Evolutionary conservation across 257 asterid genomes (phyloP).

Genomic region (Plantago major): DNA sequence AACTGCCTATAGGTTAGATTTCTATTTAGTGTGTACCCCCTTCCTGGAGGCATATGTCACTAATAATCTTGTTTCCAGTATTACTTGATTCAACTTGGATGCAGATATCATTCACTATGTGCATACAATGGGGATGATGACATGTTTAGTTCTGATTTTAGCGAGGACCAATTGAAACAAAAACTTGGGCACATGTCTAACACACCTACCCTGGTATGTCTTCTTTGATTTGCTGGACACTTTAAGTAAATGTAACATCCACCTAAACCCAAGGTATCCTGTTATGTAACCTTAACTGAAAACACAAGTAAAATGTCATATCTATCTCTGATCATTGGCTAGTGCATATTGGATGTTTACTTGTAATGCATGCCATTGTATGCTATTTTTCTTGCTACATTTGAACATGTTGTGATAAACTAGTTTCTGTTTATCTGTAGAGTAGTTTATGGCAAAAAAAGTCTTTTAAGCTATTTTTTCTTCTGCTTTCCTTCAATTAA

Average conservation of each 20-base stretch:
- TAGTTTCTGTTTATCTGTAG: background rate
- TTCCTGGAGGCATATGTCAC: no score
- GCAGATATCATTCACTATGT: conserved; percentile 77
- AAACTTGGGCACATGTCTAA: conserved; percentile 90
- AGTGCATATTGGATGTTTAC: background rate
- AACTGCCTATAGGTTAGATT: conserved; percentile 65
- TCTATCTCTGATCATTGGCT: background rate
- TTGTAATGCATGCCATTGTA: background rate
- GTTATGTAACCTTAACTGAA: background rate
- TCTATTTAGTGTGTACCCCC: background rate
- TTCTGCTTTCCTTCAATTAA: no score
- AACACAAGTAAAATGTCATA: background rate
- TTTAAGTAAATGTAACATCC: background rate
- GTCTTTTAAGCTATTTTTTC: no score
- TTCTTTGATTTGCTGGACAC: background rate
- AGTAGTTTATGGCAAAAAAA: no score
- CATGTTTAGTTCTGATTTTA: conserved; percentile 88
- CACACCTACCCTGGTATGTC: conserved; percentile 80
- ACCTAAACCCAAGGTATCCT: background rate
- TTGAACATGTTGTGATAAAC: background rate
- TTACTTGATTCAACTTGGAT: conserved; percentile 1
- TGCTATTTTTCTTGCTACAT: no score
- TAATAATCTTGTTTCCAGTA: background rate
- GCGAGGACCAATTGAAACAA: conserved; percentile 81
- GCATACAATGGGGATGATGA: conserved; percentile 93